Conservation (phyloP, 805 yeast species). For the Starmerella roubikii region DNA sequence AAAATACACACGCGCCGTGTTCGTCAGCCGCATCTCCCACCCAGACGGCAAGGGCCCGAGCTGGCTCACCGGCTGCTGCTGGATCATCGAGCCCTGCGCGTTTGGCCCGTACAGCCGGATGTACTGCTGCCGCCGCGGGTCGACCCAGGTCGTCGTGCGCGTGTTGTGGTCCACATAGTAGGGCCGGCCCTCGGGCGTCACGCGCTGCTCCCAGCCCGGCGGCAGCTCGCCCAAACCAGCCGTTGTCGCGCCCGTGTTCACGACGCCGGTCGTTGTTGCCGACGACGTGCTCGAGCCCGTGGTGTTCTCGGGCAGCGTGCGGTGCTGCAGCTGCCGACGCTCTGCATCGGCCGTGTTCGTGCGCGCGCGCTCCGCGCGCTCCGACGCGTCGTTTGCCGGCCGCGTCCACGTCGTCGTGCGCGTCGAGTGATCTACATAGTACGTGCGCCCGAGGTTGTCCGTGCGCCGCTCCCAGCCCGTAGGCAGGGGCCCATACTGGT, state of each 20-base stretch:
- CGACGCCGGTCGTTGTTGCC: conserved; percentile 29
- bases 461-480: conserved; percentile 99
- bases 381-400: conserved; percentile 69
- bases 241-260: conserved; percentile 76
- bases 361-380: conserved; percentile 44
- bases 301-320: conserved; percentile 63
- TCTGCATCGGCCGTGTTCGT: conserved; percentile 69
- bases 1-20: conserved; percentile 95
- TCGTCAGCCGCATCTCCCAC: conserved; percentile 99
- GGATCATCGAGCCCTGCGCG: conserved; percentile 70
- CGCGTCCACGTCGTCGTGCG: conserved; percentile 99
- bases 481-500: conserved; percentile 89
- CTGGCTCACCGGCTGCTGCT: conserved; percentile 95
- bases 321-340: conserved; percentile 76
- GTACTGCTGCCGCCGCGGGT: conserved; percentile 97
- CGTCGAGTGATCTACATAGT: conserved; percentile 94
- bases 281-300: background rate
- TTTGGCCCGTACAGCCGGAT: conserved; percentile 78
- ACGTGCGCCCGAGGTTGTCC: conserved; percentile 92
- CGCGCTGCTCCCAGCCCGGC: conserved; percentile 97
- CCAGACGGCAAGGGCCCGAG: conserved; percentile 97
- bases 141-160: conserved; percentile 99
- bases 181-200: conserved; percentile 96
- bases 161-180: conserved; percentile 98
- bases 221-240: conserved; percentile 96